Evolutionary conservation across 331 rosid genomes (phyloP), one percentile per base, ranked within the genome.

Genomic region (Malus hybrid): DNA sequence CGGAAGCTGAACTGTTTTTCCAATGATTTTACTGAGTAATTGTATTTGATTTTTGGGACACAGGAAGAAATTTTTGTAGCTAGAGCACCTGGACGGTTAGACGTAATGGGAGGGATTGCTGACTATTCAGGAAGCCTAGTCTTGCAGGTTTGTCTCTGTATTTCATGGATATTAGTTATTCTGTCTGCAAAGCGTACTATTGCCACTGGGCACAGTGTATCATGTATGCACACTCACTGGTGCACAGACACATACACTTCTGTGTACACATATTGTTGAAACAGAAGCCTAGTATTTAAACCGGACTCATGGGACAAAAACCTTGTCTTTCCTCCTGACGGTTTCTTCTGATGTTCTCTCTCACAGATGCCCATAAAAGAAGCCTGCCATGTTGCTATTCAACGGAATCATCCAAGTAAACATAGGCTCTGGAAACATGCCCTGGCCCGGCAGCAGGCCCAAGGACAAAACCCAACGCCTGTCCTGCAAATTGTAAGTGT

Each of bases 91-190:
- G 97, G 99, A 77, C 88, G 99, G 75, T 82, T 94, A 80, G 99
- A 94, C 77, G 99, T 92, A 46, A 94, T 92, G 99, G 97, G 97
- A 68, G 97, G 97, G 55, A 95, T 95, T 82, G 99, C 97, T 70
- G 99, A 95, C 84, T 95, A 95, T 79, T 95, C 99, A 62, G 99
- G 99, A 80, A 90, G 97, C 82, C 97, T 95, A 78, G 99, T 95
- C 63, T 92, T 95, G 76, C 99, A 94, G 97, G 97, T 93, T 63
- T 55, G 46, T 65, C 34, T 78, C 60, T 81, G 30, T 26, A 29
- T 73, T 73, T 36, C 36, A 56, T 72, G 34, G 52, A 20, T 61
- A 24, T 42, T 42, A 60, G 29, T 33, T 71, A 32, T 57, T 29
- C 60, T 15, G 53, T 60, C 76, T 58, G 61, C 68, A 60, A 39